Conservation (phyloP, 192 early-diverging fungal genomes). For the Chytriomyces sp. region DNA sequence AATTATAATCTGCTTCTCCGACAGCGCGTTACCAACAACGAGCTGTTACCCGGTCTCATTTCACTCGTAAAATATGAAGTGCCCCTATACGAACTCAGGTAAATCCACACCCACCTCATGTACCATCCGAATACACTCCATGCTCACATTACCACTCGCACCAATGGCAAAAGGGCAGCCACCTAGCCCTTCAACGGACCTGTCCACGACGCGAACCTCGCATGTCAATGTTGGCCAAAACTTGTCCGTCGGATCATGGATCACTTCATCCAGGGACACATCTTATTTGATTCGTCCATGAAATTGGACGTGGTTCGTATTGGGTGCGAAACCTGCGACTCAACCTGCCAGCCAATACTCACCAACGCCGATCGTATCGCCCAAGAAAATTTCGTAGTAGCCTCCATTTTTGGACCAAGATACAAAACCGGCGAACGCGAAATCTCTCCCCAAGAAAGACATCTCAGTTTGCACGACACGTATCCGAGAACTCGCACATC, state of each 20-base stretch:
- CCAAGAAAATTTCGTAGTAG: conserved; percentile 95
- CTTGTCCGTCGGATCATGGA: conserved; percentile 97
- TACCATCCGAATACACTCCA: conserved; percentile 91
- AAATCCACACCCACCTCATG: conserved; percentile 82
- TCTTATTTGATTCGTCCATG: conserved; percentile 70
- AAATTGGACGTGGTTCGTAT: conserved; percentile 67
- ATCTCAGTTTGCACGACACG: conserved; percentile 87
- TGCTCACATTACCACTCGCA: conserved; percentile 94
- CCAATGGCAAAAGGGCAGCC: conserved; percentile 97
- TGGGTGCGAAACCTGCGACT: background rate
- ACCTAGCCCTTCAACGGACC: conserved; percentile 87
- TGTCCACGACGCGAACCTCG: conserved; percentile 90
- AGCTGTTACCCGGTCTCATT: conserved; percentile 68
- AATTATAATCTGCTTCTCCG: conserved; percentile 24
- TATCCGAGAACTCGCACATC: conserved; percentile 80
- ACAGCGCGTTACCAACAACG: conserved; percentile 49
- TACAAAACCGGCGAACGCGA: conserved; percentile 68
- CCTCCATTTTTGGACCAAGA: conserved; percentile 75
- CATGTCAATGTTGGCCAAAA: conserved; percentile 88
- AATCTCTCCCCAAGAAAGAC: conserved; percentile 87
- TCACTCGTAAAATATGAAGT: conserved; percentile 87
- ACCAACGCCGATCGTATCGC: conserved; percentile 96
- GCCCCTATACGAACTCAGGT: conserved; percentile 66
- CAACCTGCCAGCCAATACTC: conserved; percentile 48
- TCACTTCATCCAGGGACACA: conserved; percentile 77